Conservation (phyloP, 768 basidiomycete species). For the Mrakia hoshinonis region DNA sequence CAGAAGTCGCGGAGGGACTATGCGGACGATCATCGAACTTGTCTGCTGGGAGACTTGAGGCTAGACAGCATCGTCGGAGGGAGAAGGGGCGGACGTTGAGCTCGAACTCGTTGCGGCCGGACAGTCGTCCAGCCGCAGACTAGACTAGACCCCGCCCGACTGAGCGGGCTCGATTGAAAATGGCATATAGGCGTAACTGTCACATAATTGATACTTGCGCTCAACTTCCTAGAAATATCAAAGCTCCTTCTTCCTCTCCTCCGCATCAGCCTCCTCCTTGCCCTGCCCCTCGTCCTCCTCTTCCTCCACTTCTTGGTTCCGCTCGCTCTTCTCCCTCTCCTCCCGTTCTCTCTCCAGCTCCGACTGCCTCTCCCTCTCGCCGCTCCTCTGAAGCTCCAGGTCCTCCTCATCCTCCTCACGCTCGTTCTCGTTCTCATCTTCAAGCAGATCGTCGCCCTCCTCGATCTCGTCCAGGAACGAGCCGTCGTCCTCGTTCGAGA, state of each 20-base stretch:
- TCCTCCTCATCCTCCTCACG: not conserved
- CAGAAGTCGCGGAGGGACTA: too few relatives aligned
- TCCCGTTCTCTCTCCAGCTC: not conserved
- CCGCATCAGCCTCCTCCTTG: not conserved
- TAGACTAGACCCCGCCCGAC: too few relatives aligned
- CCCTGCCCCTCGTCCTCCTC: not conserved
- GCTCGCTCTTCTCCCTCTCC: not conserved
- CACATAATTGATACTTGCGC: too few relatives aligned
- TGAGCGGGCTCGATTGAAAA: too few relatives aligned
- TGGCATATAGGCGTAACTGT: too few relatives aligned
- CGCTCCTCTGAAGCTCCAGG: not conserved
- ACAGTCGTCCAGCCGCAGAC: too few relatives aligned
- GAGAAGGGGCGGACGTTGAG: too few relatives aligned
- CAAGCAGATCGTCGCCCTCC: not conserved
- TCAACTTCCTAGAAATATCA: too few relatives aligned
- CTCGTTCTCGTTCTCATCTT: not conserved
- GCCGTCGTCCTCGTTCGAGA: not conserved
- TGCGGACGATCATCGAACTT: too few relatives aligned
- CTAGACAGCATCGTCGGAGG: too few relatives aligned
- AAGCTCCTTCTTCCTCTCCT: constrained; percentile 12
- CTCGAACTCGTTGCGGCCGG: too few relatives aligned
- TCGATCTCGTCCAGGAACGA: not conserved
- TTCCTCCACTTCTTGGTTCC: not conserved
- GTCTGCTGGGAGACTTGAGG: too few relatives aligned
- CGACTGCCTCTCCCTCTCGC: not conserved